Conservation (phyloP, 2,329 filamentous ascomycete species). For the Colletotrichum magnum region DNA sequence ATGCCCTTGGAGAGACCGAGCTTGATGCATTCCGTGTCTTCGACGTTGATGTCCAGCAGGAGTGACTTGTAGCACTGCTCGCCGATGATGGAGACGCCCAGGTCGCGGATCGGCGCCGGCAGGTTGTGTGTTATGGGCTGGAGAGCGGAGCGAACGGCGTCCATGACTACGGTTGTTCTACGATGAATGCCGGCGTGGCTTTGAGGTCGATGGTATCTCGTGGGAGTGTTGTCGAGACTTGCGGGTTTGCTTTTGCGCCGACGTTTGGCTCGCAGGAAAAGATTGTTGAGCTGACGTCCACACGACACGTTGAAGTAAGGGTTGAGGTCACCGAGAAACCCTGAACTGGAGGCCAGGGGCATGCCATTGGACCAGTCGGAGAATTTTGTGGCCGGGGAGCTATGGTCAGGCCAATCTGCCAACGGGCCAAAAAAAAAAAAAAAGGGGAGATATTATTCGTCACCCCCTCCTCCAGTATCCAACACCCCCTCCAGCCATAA, state of each 20-base stretch:
- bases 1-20: constrained; percentile 93
- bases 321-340: constrained; percentile 40
- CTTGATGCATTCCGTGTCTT: constrained; percentile 84
- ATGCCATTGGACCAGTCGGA: constrained; percentile 30
- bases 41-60: constrained; percentile 86
- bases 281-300: constrained; percentile 33
- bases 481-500: too few relatives aligned
- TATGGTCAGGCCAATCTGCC: constrained; percentile 18
- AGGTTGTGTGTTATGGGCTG: constrained; percentile 81
- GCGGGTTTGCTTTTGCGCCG: constrained; percentile 4
- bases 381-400: constrained; percentile 28
- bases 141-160: constrained; percentile 72
- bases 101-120: constrained; percentile 80
- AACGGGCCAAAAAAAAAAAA: neutral
- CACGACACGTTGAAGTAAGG: constrained; percentile 40
- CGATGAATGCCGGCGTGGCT: constrained; percentile 13
- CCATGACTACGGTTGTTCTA: constrained; percentile 61
- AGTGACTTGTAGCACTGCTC: constrained; percentile 87
- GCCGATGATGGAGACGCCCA: constrained; percentile 85
- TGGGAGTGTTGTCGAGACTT: neutral
- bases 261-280: constrained; percentile 1
- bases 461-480: too few relatives aligned
- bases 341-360: constrained; percentile 28
- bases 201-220: neutral
- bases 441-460: neutral